Percentiles rank a stretch among this genome's conserved stretches.
phyloP scores from a whole-genome alignment of 2,329 filamentous ascomycete genomes.

The Sclerotinia subarctica region DNA sequence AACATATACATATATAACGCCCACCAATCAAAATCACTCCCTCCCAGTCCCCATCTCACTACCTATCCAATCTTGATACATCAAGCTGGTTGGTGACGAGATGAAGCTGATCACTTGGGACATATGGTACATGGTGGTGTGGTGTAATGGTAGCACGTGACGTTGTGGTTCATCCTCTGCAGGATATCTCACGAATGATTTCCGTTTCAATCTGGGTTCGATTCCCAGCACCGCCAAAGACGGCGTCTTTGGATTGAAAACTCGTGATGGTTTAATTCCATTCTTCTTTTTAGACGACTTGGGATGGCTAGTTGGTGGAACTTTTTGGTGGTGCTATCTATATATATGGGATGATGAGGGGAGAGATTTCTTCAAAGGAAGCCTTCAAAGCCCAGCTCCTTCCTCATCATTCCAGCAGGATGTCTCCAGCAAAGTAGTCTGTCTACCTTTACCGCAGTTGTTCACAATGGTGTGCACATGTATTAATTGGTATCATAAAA shows the following conservation, averaged over 20 bases:
- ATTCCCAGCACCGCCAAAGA: slow-evolving; percentile 20
- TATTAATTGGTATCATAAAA: too few relatives aligned
- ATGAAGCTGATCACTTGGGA: not conserved
- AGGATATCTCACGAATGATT: slow-evolving; percentile 7
- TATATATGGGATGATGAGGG: too few relatives aligned
- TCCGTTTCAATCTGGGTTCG: slow-evolving; percentile 21
- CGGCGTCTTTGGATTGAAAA: too few relatives aligned
- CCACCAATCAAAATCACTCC: not conserved
- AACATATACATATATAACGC: not conserved
- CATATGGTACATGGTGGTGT: not conserved
- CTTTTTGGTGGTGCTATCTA: not conserved
- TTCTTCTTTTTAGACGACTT: too few relatives aligned
- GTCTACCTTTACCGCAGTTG: too few relatives aligned
- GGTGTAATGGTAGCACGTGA: slow-evolving; percentile 22
- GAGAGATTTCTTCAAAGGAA: too few relatives aligned
- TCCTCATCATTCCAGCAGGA: too few relatives aligned
- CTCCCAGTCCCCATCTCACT: not conserved
- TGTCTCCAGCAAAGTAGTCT: too few relatives aligned
- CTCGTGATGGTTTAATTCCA: too few relatives aligned
- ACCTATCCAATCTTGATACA: not conserved
- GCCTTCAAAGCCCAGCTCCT: too few relatives aligned
- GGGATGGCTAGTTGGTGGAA: too few relatives aligned
- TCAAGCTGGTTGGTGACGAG: slow-evolving; percentile 12
- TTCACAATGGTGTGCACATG: too few relatives aligned
- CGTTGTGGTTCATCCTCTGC: slow-evolving; percentile 17